Evolutionary conservation across 176 grass and related monocot species (phyloP).

Genomic region (Elaeis guineensis): DNA sequence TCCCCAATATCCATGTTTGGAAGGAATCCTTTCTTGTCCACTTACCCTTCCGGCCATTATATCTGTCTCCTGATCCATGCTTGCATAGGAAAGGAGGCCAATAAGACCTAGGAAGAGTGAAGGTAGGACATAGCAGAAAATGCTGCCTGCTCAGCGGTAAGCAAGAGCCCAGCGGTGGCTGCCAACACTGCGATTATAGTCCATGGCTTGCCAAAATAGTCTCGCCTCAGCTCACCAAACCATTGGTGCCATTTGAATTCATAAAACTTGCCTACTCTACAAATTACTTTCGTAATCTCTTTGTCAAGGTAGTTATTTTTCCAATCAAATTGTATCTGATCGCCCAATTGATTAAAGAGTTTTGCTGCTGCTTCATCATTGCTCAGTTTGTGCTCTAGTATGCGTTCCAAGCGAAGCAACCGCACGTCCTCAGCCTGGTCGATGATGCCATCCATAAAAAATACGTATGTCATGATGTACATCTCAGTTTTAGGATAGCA

Average conservation of each 20-base stretch:
- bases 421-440: slow-evolving; percentile 14
- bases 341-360: slow-evolving; percentile 14
- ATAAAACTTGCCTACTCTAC: slow-evolving; percentile 3
- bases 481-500: not conserved
- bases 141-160: slow-evolving; percentile 18
- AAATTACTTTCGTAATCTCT: slow-evolving; percentile 3
- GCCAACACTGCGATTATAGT: slow-evolving; percentile 22
- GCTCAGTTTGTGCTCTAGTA: slow-evolving; percentile 21
- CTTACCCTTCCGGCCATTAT: too few relatives aligned
- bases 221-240: slow-evolving; percentile 3
- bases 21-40: too few relatives aligned
- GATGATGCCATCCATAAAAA: slow-evolving; percentile 35
- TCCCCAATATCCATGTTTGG: too few relatives aligned
- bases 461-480: slow-evolving; percentile 19
- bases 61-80: too few relatives aligned
- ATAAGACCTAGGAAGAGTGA: too few relatives aligned
- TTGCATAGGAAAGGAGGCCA: too few relatives aligned
- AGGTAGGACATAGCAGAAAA: slow-evolving; percentile 11
- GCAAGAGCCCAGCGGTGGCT: not conserved
- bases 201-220: slow-evolving; percentile 48
- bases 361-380: not conserved
- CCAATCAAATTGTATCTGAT: not conserved
- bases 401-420: slow-evolving; percentile 1
- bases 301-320: slow-evolving; percentile 20
- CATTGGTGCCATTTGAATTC: not conserved